Percentiles rank a stretch among this genome's conserved stretches.
phyloP scores from a whole-genome alignment of 352 stramenopile genomes.

The Globisporangium spinosum region DNA sequence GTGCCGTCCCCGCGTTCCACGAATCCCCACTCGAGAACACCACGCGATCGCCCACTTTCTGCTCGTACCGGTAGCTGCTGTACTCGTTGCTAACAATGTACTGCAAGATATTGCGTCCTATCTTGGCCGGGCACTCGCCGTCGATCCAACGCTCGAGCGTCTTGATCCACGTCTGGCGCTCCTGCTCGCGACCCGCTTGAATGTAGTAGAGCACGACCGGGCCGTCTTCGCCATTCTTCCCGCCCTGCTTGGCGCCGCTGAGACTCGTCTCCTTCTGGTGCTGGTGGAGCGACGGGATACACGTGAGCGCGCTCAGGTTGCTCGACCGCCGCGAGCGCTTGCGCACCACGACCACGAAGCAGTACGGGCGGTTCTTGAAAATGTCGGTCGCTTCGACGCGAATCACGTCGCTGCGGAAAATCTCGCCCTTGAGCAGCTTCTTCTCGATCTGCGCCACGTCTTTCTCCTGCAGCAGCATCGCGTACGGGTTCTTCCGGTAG shows the following conservation, averaged over 20 bases:
- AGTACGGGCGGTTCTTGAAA: conserved; percentile 61
- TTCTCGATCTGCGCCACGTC: conserved; percentile 47
- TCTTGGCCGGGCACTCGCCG: conserved; percentile 42
- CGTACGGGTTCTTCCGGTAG: conserved; percentile 68
- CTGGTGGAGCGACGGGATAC: conserved; percentile 34
- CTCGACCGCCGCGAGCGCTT: conserved; percentile 46
- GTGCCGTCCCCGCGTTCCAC: conserved; percentile 8
- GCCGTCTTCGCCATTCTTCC: conserved; percentile 29
- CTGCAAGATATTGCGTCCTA: conserved; percentile 57
- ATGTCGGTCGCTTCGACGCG: conserved; percentile 52
- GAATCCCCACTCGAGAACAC: conserved; percentile 10
- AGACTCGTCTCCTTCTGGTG: conserved; percentile 54
- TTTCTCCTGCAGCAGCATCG: conserved; percentile 22
- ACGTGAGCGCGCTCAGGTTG: conserved; percentile 27
- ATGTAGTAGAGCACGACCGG: conserved; percentile 68
- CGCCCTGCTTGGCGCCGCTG: conserved; percentile 18
- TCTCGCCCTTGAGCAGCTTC: conserved; percentile 62
- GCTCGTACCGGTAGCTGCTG: conserved; percentile 54
- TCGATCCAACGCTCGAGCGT: conserved; percentile 73
- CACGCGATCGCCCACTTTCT: conserved; percentile 39
- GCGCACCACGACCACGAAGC: conserved; percentile 58
- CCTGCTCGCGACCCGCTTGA: conserved; percentile 51
- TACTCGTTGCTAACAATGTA: conserved; percentile 81
- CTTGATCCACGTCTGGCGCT: conserved; percentile 71
- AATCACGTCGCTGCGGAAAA: conserved; percentile 51